Base-by-base conservation (phyloP, 768 basidiomycete genomes). In the Pleurotus eryngii region DNA sequence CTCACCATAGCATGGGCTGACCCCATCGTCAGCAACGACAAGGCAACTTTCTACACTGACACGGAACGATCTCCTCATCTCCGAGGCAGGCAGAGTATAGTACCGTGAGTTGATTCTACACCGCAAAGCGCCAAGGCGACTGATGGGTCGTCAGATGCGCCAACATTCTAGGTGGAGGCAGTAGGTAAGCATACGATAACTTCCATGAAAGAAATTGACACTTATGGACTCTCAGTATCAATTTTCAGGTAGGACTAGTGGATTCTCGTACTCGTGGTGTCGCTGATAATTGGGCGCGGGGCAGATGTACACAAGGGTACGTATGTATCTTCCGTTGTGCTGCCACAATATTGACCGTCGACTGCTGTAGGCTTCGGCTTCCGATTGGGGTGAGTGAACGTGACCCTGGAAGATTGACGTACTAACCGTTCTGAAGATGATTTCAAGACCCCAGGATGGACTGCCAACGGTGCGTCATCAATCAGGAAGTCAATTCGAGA, bases 381-480 rank as follows among this genome's bases (percentile, higher is more conserved):
- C 85, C 24, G 86, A 86, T 63, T 86, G 85, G 85, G 83, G 85
- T 85, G 59, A 45, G 77, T 61, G 35, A 5, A 14, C 30, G 18
- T 47, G 17, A 24, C 56, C 11, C 27, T 2, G n/a, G 37, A 7
- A 7, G 20, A 20, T 20, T 14, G 42, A 9, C 24, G 15, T 12
- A 24, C 27, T 47, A 35, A 47, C 4, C 9, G 2, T 15, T 15
- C 4, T 20, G 3, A 58, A 86, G 86, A 88, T 66, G 86, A 87
- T 68, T 89, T 88, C 77, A 88, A 87, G 75, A 77, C 78, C 17
- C 78, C 80, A 43, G 86, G 86, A 47, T 87, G 86, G 86, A 82
- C 79, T 7, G 81, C 82, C 7, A 75, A 86, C 68, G 83, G 84
- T 84, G 59, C 20, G 68, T 4, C 7, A 39, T 7, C 1, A 5